A percentile compares a stretch with the other conserved stretches of the same genome.
These are phyloP conservation scores for peach (Prunus persica) DNA, from an alignment of 306 rosid species.

Conservation along the genomic window Prunus_persica_NCBIv2 NC_034014.1:24400501-24401000, in stretches of 20 bases:
- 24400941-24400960: background rate
- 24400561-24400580: conserved; percentile 47
- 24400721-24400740: conserved; percentile 64
- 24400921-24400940: background rate
- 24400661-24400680: conserved; percentile 32
- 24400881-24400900: conserved; percentile 6
- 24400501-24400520: conserved; percentile 50
- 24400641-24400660: conserved; percentile 46
- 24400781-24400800: conserved; percentile 79
- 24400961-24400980: background rate
- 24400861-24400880: conserved; percentile 64
- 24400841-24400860: conserved; percentile 92
- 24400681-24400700: conserved; percentile 54
- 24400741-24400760: conserved; percentile 23
- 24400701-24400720: conserved; percentile 50
- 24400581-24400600: conserved; percentile 53
- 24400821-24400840: conserved; percentile 65
- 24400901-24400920: background rate
- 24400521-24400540: conserved; percentile 58
- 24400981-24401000: conserved; percentile 2
- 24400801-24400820: conserved; percentile 52
- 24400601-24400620: conserved; percentile 59
- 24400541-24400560: conserved; percentile 82
- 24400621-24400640: conserved; percentile 66
- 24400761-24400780: conserved; percentile 34